phyloP scores from a whole-genome alignment of 352 stramenopile genomes.

The Phytophthora niederhauseri region DNA sequence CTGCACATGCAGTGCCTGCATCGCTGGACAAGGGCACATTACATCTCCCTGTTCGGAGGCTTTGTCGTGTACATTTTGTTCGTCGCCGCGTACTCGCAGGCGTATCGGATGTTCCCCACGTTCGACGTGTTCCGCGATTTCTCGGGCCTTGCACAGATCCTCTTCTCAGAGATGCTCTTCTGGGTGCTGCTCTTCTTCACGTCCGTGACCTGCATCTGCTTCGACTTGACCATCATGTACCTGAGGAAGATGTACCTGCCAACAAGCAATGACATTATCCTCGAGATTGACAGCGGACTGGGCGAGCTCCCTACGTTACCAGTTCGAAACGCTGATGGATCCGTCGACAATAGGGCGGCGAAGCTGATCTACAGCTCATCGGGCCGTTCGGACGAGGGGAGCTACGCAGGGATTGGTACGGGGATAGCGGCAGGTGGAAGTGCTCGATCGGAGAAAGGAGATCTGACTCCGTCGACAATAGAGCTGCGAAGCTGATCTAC shows the following conservation, averaged over 20 bases:
- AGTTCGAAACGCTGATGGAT: slow-evolving; percentile 22
- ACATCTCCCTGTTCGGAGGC: slow-evolving; percentile 70
- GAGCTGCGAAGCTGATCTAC: slow-evolving; percentile 27
- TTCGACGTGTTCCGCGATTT: slow-evolving; percentile 85
- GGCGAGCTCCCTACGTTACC: slow-evolving; percentile 35
- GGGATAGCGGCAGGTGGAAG: slow-evolving; percentile 6
- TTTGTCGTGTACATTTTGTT: slow-evolving; percentile 76
- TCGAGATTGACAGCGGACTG: slow-evolving; percentile 82
- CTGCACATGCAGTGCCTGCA: slow-evolving; percentile 80
- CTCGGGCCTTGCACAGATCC: slow-evolving; percentile 56
- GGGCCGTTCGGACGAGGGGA: slow-evolving; percentile 43
- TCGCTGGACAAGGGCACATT: slow-evolving; percentile 77
- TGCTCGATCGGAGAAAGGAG: slow-evolving; percentile 35
- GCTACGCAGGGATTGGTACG: slow-evolving; percentile 8
- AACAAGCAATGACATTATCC: slow-evolving; percentile 84
- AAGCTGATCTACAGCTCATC: slow-evolving; percentile 40
- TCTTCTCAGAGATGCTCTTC: slow-evolving; percentile 62
- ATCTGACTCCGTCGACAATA: slow-evolving; percentile 23
- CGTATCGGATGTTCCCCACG: slow-evolving; percentile 58
- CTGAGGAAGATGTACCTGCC: slow-evolving; percentile 86
- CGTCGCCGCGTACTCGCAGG: slow-evolving; percentile 69
- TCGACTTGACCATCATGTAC: slow-evolving; percentile 76
- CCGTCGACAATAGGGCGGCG: slow-evolving; percentile 14
- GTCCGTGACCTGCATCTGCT: slow-evolving; percentile 59
- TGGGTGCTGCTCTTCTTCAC: slow-evolving; percentile 76